Conservation (phyloP, 1,284 basidiomycete species). For the Papiliotrema terrestris region DNA sequence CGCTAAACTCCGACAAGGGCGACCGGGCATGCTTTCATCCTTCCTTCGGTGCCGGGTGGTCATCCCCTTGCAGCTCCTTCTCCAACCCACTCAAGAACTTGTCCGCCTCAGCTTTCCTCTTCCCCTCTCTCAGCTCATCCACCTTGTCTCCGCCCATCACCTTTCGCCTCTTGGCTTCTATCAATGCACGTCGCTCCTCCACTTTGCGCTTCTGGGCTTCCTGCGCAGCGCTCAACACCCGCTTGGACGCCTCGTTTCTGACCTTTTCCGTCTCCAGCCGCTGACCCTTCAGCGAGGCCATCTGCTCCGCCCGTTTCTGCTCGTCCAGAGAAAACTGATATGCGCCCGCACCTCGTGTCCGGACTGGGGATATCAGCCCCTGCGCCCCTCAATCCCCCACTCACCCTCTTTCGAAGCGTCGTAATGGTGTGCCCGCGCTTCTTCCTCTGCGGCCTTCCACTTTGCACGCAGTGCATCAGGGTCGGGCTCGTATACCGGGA, state of each 20-base stretch:
- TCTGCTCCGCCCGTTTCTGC: slow-evolving; percentile 65
- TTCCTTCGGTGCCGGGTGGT: neutral
- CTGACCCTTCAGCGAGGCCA: slow-evolving; percentile 67
- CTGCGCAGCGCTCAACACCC: slow-evolving; percentile 50
- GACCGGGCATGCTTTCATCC: neutral
- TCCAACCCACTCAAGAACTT: slow-evolving; percentile 33
- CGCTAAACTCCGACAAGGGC: neutral
- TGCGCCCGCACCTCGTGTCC: slow-evolving; percentile 82
- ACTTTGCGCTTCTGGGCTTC: slow-evolving; percentile 75
- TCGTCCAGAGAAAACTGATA: slow-evolving; percentile 85
- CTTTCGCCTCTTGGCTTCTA: slow-evolving; percentile 79
- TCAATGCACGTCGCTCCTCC: slow-evolving; percentile 67
- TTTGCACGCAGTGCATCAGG: slow-evolving; percentile 69
- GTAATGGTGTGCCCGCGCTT: slow-evolving; percentile 68
- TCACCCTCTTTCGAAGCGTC: slow-evolving; percentile 72
- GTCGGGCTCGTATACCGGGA: slow-evolving; percentile 82
- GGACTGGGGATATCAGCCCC: slow-evolving; percentile 38
- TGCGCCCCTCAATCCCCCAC: neutral
- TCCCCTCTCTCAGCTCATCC: slow-evolving; percentile 23
- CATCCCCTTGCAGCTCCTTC: slow-evolving; percentile 15
- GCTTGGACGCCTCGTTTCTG: slow-evolving; percentile 32
- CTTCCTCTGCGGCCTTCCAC: slow-evolving; percentile 72
- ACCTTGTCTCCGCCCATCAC: slow-evolving; percentile 46
- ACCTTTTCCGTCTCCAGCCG: slow-evolving; percentile 70
- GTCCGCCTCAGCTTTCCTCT: slow-evolving; percentile 33